These are phyloP conservation scores for Alternaria metachromatica DNA, from an alignment of 2,329 filamentous ascomycete genomes.

Conservation along the genomic window DNA sequence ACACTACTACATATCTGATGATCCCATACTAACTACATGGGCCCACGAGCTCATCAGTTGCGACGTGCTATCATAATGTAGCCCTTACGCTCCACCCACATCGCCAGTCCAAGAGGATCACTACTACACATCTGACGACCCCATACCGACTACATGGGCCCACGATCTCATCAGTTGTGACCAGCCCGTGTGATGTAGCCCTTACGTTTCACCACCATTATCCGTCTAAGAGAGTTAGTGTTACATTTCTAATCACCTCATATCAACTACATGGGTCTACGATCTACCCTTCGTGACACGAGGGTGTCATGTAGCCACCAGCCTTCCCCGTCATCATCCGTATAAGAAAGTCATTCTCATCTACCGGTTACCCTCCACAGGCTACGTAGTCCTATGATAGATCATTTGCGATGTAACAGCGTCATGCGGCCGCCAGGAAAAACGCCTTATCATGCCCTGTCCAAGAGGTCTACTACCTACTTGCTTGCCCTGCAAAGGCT, in stretches of 20 bases:
- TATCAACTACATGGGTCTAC: not conserved
- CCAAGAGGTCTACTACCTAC: not conserved
- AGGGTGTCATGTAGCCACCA: not conserved
- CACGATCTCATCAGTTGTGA: not conserved
- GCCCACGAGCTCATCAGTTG: not conserved
- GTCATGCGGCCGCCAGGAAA: not conserved
- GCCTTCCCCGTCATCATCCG: not conserved
- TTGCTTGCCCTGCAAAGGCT: fast-evolving
- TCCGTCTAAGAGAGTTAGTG: too few species aligned
- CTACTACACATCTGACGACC: not conserved
- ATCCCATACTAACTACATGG: not conserved
- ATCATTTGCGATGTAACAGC: not conserved
- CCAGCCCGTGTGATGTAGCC: too few species aligned
- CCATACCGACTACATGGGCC: not conserved
- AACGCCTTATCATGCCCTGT: not conserved
- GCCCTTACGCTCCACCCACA: not conserved
- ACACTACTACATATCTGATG: not conserved
- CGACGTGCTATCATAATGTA: not conserved
- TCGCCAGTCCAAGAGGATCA: not conserved
- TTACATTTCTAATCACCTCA: too few species aligned
- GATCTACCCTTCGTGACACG: not conserved
- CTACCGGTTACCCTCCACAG: not conserved
- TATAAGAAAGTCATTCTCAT: not conserved
- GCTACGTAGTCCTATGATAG: not conserved
- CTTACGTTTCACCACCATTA: too few species aligned